Evolutionary conservation across 2,329 filamentous ascomycete species (phyloP).

Genomic region (Ceratocystis huliohia): DNA sequence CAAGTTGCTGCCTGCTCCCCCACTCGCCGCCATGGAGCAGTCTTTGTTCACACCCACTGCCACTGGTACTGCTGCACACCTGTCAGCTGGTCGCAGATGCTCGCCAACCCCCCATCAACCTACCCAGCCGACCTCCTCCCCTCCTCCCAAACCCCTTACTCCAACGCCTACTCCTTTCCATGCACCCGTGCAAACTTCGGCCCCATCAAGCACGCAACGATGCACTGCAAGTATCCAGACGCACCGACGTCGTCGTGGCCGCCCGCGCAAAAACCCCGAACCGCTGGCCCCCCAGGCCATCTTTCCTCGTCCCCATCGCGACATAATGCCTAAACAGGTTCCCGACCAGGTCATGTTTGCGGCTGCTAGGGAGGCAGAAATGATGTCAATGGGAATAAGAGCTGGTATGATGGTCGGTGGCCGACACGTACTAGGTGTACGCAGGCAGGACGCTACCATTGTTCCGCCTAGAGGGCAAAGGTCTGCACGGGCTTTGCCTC

Average conservation of each 20-base stretch:
- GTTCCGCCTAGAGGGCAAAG: background rate
- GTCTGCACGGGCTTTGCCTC: background rate
- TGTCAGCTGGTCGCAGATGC: background rate
- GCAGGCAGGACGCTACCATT: background rate
- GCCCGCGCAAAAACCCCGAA: background rate
- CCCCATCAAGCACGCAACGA: background rate
- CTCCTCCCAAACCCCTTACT: background rate
- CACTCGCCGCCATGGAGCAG: background rate
- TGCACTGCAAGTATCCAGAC: background rate
- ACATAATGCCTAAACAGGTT: background rate
- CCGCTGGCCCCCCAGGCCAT: background rate
- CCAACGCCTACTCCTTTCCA: background rate
- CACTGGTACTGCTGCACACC: too few species aligned
- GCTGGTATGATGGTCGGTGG: too few species aligned
- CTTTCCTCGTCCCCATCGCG: background rate
- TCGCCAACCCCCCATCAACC: background rate
- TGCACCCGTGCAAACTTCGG: background rate
- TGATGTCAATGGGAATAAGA: too few species aligned
- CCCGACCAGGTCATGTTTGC: too few species aligned
- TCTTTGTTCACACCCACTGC: background rate
- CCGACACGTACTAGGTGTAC: background rate
- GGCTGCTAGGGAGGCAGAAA: too few species aligned
- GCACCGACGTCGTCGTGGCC: background rate
- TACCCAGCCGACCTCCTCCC: background rate
- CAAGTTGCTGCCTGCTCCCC: too few species aligned